phyloP scores from a whole-genome alignment of 495 filamentous ascomycete genomes.

The Trichoderma parareesei region DNA sequence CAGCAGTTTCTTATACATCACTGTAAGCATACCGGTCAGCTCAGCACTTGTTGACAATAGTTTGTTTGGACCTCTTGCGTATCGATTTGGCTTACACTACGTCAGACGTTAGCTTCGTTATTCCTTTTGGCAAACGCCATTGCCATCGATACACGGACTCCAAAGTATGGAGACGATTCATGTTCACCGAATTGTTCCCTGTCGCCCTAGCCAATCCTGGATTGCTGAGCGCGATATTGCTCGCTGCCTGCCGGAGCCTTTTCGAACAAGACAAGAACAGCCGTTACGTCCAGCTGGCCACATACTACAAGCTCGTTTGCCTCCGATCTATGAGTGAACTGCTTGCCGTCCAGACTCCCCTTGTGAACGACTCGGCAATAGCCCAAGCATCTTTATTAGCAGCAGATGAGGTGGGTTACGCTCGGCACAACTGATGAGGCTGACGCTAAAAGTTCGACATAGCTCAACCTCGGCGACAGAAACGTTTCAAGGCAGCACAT shows the following conservation, averaged over 20 bases:
- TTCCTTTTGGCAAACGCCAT: not conserved
- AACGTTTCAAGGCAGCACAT: not conserved
- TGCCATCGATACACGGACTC: not conserved
- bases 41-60: not conserved
- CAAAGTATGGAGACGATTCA: not conserved
- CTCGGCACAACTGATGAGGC: not conserved
- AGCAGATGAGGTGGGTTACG: not conserved
- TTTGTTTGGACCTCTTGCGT: not conserved
- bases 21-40: not conserved
- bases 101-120: not conserved
- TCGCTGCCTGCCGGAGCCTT: not conserved
- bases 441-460: not conserved
- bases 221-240: not conserved
- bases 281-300: not conserved
- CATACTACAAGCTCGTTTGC: not conserved
- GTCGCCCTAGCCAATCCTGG: not conserved
- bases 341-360: not conserved
- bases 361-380: not conserved
- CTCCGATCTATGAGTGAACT: conserved; percentile 2
- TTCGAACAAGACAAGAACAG: not conserved
- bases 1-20: conserved; percentile 4
- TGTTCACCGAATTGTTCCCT: not conserved
- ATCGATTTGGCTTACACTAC: not conserved
- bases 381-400: not conserved
- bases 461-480: not conserved